These are phyloP conservation scores for Geosiphon pyriformis DNA, from an alignment of 192 early-diverging fungal species.

Conservation along the genomic window DNA sequence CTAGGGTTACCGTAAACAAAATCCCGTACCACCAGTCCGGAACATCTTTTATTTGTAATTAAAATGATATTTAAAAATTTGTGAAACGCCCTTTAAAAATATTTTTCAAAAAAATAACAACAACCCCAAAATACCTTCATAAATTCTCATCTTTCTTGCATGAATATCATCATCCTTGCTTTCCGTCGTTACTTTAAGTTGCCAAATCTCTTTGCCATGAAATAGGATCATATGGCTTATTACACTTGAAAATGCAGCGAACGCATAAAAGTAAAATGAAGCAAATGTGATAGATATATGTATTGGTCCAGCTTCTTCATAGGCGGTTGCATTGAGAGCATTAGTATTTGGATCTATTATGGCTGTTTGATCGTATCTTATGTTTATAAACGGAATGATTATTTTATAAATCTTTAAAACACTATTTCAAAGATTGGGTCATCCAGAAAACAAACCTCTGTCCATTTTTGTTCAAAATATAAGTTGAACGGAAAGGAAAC, in stretches of 20 bases:
- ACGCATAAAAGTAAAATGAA: constrained; percentile 41
- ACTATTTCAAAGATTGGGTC: not conserved
- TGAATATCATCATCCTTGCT: constrained; percentile 32
- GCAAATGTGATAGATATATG: constrained; percentile 49
- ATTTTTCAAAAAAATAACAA: not conserved
- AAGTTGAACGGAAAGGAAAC: constrained; percentile 15
- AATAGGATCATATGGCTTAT: constrained; percentile 56
- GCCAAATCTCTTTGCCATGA: constrained; percentile 57
- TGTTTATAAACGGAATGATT: not conserved
- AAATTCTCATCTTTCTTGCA: constrained; percentile 37
- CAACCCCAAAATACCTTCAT: too few species aligned
- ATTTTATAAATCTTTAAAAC: not conserved
- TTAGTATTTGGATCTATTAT: constrained; percentile 36
- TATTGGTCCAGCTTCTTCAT: constrained; percentile 42
- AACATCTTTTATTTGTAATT: constrained; percentile 28
- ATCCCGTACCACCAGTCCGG: constrained; percentile 49
- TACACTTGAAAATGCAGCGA: constrained; percentile 46
- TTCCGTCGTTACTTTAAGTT: constrained; percentile 16
- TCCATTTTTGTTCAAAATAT: constrained; percentile 7
- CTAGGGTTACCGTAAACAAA: constrained; percentile 36
- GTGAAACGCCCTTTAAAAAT: too few species aligned
- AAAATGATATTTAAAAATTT: not conserved
- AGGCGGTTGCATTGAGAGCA: constrained; percentile 37
- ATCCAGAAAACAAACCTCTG: constrained; percentile 13
- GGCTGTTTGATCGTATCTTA: constrained; percentile 47